Base-by-base conservation (phyloP, 1,139 yeast genomes). In the Maudiozyma humilis region DNA sequence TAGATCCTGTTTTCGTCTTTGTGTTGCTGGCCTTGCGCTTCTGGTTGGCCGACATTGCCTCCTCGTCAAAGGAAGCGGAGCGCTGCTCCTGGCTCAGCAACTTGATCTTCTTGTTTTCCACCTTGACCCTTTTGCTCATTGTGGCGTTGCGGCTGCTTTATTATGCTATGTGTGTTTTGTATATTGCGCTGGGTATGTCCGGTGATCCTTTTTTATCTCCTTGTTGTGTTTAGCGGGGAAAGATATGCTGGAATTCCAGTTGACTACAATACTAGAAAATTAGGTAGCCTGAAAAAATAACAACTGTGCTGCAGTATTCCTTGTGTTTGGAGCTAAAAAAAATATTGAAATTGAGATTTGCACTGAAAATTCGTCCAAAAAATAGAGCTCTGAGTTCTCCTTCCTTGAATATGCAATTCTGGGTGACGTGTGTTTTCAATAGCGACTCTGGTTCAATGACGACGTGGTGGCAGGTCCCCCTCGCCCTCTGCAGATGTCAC, bases 21-120 rank as follows among this genome's bases (percentile, higher is more conserved):
- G 5, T 5, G 4, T 3, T 32, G 19, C 38, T 40, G 5, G 33
- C 41, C 19, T 44, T 47, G 36, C 47, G 44, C 7, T 33, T 36
- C 32, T 45, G 36, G 29, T 49, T 48, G 15, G 42, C 31, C 3
- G 43, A 36, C 14, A 45, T 33, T 13, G 48, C 45, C 29, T 38
- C 40, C 31, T 49, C 50, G 35, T 47, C 48, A 29, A 47, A 47
- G 4, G 52, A 49, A 7, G 37, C 17, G n/a, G 49, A 46, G 14
- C 51, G 42, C 15, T 43, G 43, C n/a, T 44, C 48, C 25, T 31
- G 32, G 30, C 36, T 39, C 32, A 44, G 36, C 33, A 42, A 4
- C 3, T 16, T 16, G 14, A 32, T 33, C 3, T 31, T 23, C n/a
- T 39, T 37, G 19, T 37, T 8, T 18, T 37, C 40, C 13, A 37